Conservation (phyloP, 805 yeast genomes). For the Kuraishia floccosa region DNA sequence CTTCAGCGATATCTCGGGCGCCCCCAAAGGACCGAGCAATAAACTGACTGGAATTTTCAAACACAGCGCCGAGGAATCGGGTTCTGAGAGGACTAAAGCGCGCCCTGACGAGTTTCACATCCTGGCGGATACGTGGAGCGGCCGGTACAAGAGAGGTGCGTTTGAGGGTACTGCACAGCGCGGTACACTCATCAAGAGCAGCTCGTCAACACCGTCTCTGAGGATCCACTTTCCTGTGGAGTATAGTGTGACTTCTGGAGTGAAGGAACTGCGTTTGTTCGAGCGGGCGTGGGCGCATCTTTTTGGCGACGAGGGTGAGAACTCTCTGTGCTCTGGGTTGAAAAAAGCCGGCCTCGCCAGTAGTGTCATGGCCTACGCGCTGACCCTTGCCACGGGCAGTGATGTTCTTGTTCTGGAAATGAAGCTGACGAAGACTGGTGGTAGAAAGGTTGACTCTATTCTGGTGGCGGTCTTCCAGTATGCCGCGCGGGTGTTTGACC, state of each 20-base stretch:
- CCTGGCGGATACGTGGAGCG: not conserved
- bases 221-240: constrained; percentile 1
- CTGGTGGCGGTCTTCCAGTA: constrained; percentile 22
- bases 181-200: not conserved
- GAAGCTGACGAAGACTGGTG: constrained; percentile 34
- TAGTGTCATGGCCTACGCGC: constrained; percentile 28
- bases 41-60: too few species aligned
- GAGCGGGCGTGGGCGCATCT: constrained; percentile 35
- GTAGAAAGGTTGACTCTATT: constrained; percentile 20
- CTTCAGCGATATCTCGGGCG: constrained; percentile 21
- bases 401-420: constrained; percentile 38
- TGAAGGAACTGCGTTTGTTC: not conserved
- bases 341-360: constrained; percentile 21
- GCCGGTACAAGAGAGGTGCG: not conserved
- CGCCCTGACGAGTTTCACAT: not conserved
- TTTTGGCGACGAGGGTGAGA: constrained; percentile 50
- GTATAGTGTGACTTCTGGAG: not conserved
- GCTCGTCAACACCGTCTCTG: not conserved
- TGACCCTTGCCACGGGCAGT: constrained; percentile 22
- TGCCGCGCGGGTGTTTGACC: constrained; percentile 9
- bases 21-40: not conserved
- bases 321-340: constrained; percentile 34
- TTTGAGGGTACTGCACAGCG: not conserved
- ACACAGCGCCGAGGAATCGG: not conserved
- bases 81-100: not conserved